Base-by-base conservation (phyloP, 1,284 basidiomycete species). In the Inonotus hispidus region DNA sequence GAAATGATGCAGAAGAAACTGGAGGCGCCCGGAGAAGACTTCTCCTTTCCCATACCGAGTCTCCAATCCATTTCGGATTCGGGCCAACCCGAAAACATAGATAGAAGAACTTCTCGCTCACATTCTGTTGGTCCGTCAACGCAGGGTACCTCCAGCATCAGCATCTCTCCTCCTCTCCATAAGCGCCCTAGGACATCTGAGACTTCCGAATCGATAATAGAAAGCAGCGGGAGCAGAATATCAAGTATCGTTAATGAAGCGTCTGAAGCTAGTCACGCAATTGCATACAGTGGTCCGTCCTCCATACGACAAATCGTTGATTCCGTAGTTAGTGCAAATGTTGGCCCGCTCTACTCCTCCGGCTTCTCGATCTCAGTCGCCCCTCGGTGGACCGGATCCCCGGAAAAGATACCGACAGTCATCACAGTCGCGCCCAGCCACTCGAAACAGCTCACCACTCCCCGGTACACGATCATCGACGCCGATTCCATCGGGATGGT, bases 301-400 rank as follows among this genome's bases (percentile, higher is more conserved):
- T 43, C 59, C 14, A 60, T 61, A 46, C 60, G 54, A 27, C 46
- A 50, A 38, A 61, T 61, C 14, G 56, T 61, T 14, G 47, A 57
- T 46, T 52, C 60, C 14, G 54, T 61, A 13, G 60, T 61, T n/a
- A 45, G 32, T 38, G 45, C 39, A n/a, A 61, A 61, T 43, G 39
- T 61, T 27, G n/a, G 25, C 60, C 7, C 54, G 45, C 13, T 47
- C 55, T 7, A 61, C 60, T n/a, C 60, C 60, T 27, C 55, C 60
- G 37, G 23, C 54, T 3, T 61, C 60, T 14, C 39, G 60, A 19
- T 49, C 53, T 27, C 38, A 23, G 27, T 56, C 60, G 6, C 60
- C 60, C 4, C 41, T 41, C 14, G 56, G 14, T n/a, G 38, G 46
- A 16, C 16, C 35, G 16, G 35, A 29, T 11, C 37, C 52, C 14